These are phyloP conservation scores for Pseudocercospora eumusae DNA, from an alignment of 2,329 filamentous ascomycete genomes.

Conservation along the genomic window DNA sequence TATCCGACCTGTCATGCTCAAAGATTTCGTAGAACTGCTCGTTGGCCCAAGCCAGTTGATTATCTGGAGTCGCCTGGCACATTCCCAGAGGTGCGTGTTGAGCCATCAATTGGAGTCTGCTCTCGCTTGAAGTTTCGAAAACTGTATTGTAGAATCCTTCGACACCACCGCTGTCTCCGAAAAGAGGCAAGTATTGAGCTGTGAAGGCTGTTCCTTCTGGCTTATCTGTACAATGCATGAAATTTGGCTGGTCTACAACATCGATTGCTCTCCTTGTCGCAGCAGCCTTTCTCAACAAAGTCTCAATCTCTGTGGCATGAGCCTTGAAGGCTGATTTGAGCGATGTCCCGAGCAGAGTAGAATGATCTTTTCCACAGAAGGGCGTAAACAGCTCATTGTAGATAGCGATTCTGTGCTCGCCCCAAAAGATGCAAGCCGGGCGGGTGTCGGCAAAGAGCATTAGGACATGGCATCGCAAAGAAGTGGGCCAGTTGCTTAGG, in stretches of 20 bases:
- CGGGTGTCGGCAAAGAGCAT: conserved; percentile 31
- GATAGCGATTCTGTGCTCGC: conserved; percentile 39
- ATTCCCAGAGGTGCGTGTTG: conserved; percentile 45
- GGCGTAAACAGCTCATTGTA: conserved; percentile 44
- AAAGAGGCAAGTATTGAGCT: conserved; percentile 29
- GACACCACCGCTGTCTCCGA: conserved; percentile 24
- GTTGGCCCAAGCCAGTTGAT: conserved; percentile 44
- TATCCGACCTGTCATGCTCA: conserved; percentile 23
- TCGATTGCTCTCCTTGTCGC: conserved; percentile 24
- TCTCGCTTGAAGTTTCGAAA: conserved; percentile 31
- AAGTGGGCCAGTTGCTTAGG: background rate
- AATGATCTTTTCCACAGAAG: conserved; percentile 37
- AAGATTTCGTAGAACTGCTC: conserved; percentile 36
- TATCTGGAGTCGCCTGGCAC: conserved; percentile 37
- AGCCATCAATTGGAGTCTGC: conserved; percentile 44
- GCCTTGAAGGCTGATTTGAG: conserved; percentile 18
- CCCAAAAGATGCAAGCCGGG: conserved; percentile 31
- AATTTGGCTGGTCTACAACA: conserved; percentile 24
- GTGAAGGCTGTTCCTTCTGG: conserved; percentile 31
- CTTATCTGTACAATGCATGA: conserved; percentile 21
- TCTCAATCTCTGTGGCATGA: background rate
- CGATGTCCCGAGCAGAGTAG: conserved; percentile 24
- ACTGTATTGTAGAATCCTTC: conserved; percentile 32
- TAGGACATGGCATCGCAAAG: conserved; percentile 12
- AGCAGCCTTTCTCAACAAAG: conserved; percentile 16